Evolutionary conservation across 2,329 filamentous ascomycete species (phyloP), one percentile per base, ranked within the genome.

Genomic region (Neonectria magnoliae): DNA sequence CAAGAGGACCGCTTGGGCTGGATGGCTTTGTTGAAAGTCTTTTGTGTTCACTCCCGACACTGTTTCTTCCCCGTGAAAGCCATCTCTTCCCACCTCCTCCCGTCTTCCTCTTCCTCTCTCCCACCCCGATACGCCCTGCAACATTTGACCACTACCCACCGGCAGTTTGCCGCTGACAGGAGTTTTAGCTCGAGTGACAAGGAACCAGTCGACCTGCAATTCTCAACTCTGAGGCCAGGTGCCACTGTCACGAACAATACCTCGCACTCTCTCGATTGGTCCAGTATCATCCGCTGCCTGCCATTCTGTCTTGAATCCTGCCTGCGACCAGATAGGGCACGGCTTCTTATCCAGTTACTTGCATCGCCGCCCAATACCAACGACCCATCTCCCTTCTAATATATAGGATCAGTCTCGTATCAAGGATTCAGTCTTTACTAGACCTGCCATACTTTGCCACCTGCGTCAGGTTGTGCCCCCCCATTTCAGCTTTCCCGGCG

Each of bases 1-100:
- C 69, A 48, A 60, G 59, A 64, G 58, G 60, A 70, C 71, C 71
- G 63, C 70, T 50, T 70, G 51, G 53, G 50, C 51, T 60, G 57
- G 55, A 44, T 55, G 52, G 51, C 48, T 18, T 45, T 60, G n/a
- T 50, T 48, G 47, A 51, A 45, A 54, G 56, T 20, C 63, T 38
- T 54, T 58, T 60, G 53, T 63, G 53, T 58, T 65, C 36, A 42
- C 50, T 60, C 36, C 27, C 18, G 52, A 27, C 55, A 52, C 51
- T 63, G 29, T 20, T 50, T 60, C 52, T 48, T 52, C 62, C 48
- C 50, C 33, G 14, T 51, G 42, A 51, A 56, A 56, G 20, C 36
- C 36, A 36, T 27, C n/a, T 42, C 61, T 55, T 47, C 60, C 8
- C 31, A 55, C 22, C 29, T 41, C n/a, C 41, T 41, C 22, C 41